These are phyloP conservation scores for Lipomyces orientalis DNA, from an alignment of 805 yeast genomes.

Conservation along the genomic window DNA sequence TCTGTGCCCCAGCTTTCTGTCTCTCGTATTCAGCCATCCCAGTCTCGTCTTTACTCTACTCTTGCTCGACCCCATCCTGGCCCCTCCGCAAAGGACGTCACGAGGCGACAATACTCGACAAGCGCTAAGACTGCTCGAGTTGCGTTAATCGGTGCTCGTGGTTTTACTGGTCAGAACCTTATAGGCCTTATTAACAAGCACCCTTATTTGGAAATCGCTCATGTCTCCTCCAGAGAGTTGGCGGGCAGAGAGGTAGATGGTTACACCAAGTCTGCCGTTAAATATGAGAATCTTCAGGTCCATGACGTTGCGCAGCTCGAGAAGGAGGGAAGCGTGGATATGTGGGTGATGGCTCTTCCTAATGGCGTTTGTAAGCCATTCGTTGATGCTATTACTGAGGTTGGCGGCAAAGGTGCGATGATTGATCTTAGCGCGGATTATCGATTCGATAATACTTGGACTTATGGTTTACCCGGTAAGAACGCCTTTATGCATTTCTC, in stretches of 20 bases:
- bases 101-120: constrained; percentile 13
- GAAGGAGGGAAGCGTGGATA: constrained; percentile 76
- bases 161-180: constrained; percentile 93
- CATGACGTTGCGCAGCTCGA: constrained; percentile 86
- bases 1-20: background rate
- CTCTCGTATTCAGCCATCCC: constrained; percentile 10
- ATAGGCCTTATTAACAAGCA: constrained; percentile 85
- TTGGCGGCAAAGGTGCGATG: constrained; percentile 73
- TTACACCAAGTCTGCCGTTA: constrained; percentile 69
- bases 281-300: constrained; percentile 83
- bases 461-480: constrained; percentile 79
- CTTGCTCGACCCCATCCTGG: constrained; percentile 14
- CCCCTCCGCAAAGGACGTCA: background rate
- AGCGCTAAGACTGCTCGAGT: constrained; percentile 71
- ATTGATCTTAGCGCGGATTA: constrained; percentile 95
- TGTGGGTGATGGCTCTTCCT: constrained; percentile 99
- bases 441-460: constrained; percentile 93
- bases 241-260: constrained; percentile 86
- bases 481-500: background rate
- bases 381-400: constrained; percentile 53
- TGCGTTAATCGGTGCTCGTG: constrained; percentile 98
- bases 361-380: constrained; percentile 86
- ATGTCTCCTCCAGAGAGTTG: constrained; percentile 95
- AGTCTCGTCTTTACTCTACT: constrained; percentile 24
- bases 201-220: constrained; percentile 83